These are phyloP conservation scores for Spiraea crenata DNA, from an alignment of 331 rosid species.

Conservation along the genomic window DNA sequence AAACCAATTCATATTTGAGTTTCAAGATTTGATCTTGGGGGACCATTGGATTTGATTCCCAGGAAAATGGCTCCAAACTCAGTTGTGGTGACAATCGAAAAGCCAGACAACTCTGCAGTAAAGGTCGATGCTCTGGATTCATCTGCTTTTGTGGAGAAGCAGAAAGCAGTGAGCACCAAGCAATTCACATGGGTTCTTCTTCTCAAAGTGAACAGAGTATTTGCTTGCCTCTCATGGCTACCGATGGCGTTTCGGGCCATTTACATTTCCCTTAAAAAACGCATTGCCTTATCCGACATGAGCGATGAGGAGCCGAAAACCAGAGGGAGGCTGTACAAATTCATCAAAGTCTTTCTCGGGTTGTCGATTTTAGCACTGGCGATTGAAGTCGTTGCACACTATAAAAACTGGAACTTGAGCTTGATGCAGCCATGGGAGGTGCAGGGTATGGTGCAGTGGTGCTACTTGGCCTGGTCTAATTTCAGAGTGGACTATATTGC, in stretches of 20 bases:
- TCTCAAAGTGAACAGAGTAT: slow-evolving; percentile 67
- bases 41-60: slow-evolving; percentile 20
- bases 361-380: slow-evolving; percentile 59
- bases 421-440: slow-evolving; percentile 82
- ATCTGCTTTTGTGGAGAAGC: slow-evolving; percentile 57
- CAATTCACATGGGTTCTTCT: slow-evolving; percentile 88
- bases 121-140: slow-evolving; percentile 54
- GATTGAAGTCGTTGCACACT: slow-evolving; percentile 78
- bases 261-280: slow-evolving; percentile 56
- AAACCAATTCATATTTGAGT: slow-evolving; percentile 8
- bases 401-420: slow-evolving; percentile 72
- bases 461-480: slow-evolving; percentile 65
- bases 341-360: slow-evolving; percentile 62
- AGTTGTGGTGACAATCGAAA: slow-evolving; percentile 54
- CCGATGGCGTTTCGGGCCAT: slow-evolving; percentile 38
- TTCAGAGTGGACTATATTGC: slow-evolving; percentile 84
- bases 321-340: slow-evolving; percentile 64
- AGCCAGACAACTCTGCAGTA: slow-evolving; percentile 41
- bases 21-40: slow-evolving; percentile 11
- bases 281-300: slow-evolving; percentile 57
- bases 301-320: slow-evolving; percentile 57
- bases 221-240: slow-evolving; percentile 70
- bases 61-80: slow-evolving; percentile 69
- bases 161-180: slow-evolving; percentile 61
- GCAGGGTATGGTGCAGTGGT: slow-evolving; percentile 62